These are phyloP conservation scores for Asterochloris sp. DNA, from an alignment of 139 green algal genomes.

Conservation along the genomic window DNA sequence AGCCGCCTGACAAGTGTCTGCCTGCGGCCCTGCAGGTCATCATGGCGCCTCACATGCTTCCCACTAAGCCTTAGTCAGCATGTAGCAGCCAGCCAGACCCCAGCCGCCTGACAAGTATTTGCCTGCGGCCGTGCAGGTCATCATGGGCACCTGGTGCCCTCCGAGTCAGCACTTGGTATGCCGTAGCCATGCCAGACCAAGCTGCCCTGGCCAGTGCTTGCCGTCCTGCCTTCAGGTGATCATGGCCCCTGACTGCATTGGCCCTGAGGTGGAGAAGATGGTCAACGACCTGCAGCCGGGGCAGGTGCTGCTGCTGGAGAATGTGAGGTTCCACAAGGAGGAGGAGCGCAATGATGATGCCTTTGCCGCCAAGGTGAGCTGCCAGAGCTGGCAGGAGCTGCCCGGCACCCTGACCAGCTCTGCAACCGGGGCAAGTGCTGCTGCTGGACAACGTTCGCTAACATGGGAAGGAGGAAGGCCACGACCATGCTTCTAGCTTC, in stretches of 20 bases:
- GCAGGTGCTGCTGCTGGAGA: slow-evolving; percentile 88
- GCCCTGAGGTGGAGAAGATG: slow-evolving; percentile 72
- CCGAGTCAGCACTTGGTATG: no score
- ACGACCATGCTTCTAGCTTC: slow-evolving; percentile 82
- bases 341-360: slow-evolving; percentile 95
- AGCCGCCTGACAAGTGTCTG: no score
- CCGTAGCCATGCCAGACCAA: no score
- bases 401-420: neutral
- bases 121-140: no score
- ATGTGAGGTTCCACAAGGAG: slow-evolving; percentile 96
- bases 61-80: no score
- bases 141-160: no score
- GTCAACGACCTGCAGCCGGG: slow-evolving; percentile 76
- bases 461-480: slow-evolving; percentile 97
- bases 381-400: no score
- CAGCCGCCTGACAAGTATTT: no score
- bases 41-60: no score
- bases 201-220: no score
- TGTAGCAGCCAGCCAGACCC: no score
- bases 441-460: slow-evolving; percentile 95
- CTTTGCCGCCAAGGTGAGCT: slow-evolving; percentile 58
- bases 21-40: no score
- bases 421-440: slow-evolving; percentile 83
- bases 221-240: neutral
- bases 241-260: slow-evolving; percentile 93